phyloP scores from a whole-genome alignment of 2,329 filamentous ascomycete genomes.

The Aureobasidium musti region DNA sequence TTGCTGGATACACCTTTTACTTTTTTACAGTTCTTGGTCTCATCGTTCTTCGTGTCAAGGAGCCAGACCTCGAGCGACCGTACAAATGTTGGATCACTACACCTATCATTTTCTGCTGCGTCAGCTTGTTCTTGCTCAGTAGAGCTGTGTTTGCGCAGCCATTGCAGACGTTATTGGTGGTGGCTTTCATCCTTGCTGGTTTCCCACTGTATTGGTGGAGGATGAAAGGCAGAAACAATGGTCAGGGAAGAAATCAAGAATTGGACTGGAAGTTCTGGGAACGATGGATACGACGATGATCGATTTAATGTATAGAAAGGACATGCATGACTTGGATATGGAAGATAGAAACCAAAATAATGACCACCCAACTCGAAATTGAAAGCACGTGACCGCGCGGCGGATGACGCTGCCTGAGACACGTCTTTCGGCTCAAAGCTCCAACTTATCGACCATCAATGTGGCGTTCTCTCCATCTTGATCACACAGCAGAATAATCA shows the following conservation, averaged over 20 bases:
- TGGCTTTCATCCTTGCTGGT: conserved; percentile 80
- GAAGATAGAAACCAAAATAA: neutral
- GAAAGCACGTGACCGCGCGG: conserved; percentile 10
- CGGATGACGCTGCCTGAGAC: conserved; percentile 21
- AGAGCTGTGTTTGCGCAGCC: conserved; percentile 89
- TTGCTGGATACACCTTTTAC: conserved; percentile 96
- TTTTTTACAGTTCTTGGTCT: conserved; percentile 92
- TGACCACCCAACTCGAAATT: neutral
- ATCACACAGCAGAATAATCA: neutral
- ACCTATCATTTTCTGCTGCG: conserved; percentile 97
- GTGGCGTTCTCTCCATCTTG: neutral
- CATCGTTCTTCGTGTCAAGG: conserved; percentile 83
- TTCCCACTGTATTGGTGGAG: conserved; percentile 89
- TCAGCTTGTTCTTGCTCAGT: conserved; percentile 87
- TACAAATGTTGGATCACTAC: conserved; percentile 97
- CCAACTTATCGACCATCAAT: conserved; percentile 3
- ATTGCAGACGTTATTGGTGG: conserved; percentile 81
- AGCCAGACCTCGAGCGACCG: conserved; percentile 83
- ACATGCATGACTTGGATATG: neutral
- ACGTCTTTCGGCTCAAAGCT: conserved; percentile 6
- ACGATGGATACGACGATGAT: conserved; percentile 39
- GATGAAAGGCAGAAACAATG: conserved; percentile 61
- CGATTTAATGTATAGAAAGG: conserved; percentile 28
- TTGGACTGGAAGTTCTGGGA: conserved; percentile 47
- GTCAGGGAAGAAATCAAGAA: conserved; percentile 39